phyloP scores from a whole-genome alignment of 1,284 basidiomycete genomes.

The Ceratobasidium sp. region DNA sequence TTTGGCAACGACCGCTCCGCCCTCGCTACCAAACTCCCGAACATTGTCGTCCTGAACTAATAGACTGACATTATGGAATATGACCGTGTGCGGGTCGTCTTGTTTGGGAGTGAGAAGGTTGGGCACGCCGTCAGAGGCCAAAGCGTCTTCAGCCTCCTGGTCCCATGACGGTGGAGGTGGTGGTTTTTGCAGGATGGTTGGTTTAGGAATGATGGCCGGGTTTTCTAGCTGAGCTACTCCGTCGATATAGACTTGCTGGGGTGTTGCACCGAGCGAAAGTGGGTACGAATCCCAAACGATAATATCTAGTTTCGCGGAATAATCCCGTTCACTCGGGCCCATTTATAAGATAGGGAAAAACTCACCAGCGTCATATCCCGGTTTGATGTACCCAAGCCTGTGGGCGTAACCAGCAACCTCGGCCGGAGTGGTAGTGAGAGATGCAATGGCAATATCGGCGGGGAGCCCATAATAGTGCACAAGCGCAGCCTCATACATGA shows the following conservation, averaged over 20 bases:
- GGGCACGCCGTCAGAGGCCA: constrained; percentile 43
- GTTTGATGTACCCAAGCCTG: constrained; percentile 79
- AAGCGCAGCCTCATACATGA: constrained; percentile 89
- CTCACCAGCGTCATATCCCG: constrained; percentile 60
- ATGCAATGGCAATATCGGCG: constrained; percentile 71
- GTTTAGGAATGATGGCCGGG: constrained; percentile 37
- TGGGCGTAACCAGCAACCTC: constrained; percentile 82
- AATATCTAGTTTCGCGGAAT: constrained; percentile 63
- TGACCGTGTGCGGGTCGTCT: constrained; percentile 16
- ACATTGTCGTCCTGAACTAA: constrained; percentile 11
- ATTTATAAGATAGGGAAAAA: constrained; percentile 54
- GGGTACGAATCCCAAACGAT: constrained; percentile 94
- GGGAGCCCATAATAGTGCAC: constrained; percentile 82
- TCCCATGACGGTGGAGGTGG: constrained; percentile 47
- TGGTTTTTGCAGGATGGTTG: neutral
- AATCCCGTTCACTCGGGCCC: neutral
- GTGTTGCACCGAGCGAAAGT: constrained; percentile 71
- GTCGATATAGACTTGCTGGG: constrained; percentile 57
- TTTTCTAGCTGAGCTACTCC: constrained; percentile 54
- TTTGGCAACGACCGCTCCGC: constrained; percentile 17
- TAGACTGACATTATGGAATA: constrained; percentile 54
- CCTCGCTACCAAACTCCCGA: constrained; percentile 1
- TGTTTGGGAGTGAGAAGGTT: constrained; percentile 4
- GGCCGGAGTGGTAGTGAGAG: constrained; percentile 85
- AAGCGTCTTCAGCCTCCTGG: constrained; percentile 6